Evolutionary conservation across 176 grass and related monocot species (phyloP).

Genomic region (Triticum timopheevii): DNA sequence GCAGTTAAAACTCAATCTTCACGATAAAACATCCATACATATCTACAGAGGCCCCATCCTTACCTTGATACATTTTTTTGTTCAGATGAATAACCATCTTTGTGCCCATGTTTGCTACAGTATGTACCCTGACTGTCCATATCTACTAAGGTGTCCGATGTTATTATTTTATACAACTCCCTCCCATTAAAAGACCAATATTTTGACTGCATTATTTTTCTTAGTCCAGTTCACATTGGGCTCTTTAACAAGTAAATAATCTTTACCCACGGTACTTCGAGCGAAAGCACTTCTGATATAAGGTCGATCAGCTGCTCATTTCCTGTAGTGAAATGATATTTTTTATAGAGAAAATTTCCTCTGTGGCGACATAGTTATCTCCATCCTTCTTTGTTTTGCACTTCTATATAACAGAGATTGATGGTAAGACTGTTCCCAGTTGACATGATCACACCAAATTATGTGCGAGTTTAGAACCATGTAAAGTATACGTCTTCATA

Average conservation of each 20-base stretch:
- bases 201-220: background rate
- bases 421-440: too few species aligned
- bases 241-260: background rate
- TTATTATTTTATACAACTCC: background rate
- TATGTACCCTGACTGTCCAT: background rate
- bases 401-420: too few species aligned
- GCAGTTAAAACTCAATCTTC: background rate
- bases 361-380: too few species aligned
- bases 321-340: background rate
- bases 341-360: background rate
- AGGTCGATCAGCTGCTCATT: background rate
- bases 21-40: background rate
- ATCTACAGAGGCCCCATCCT: background rate
- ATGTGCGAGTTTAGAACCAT: background rate
- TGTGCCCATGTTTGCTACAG: background rate
- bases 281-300: background rate
- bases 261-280: background rate
- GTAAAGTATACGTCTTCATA: too few species aligned
- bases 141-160: background rate
- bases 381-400: too few species aligned
- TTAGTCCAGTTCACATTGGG: background rate
- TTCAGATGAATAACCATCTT: background rate
- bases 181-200: background rate
- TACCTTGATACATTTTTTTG: background rate
- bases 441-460: too few species aligned